Conservation (phyloP, 371 early-diverging fungal species). For the Mucor irregularis region DNA sequence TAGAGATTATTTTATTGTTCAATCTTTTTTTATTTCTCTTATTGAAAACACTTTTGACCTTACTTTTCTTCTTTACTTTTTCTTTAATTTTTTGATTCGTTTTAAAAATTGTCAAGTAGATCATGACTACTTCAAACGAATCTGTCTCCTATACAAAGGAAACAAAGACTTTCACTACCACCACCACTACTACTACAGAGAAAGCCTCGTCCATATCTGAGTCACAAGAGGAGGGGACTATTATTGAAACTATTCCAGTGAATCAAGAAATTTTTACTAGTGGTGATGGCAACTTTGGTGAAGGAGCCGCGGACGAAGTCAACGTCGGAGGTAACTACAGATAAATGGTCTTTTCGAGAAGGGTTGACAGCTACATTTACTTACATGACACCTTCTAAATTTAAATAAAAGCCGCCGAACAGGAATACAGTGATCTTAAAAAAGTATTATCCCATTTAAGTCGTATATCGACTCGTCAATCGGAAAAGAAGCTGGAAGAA, state of each 20-base stretch:
- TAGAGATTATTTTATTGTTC: no score
- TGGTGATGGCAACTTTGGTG: slow-evolving; percentile 11
- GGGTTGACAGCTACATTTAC: not conserved
- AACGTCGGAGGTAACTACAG: slow-evolving; percentile 14
- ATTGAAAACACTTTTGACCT: no score
- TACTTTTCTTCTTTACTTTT: no score
- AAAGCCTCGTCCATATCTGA: not conserved
- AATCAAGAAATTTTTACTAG: not conserved
- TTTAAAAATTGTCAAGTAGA: no score
- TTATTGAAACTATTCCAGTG: not conserved
- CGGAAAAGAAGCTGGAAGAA: slow-evolving; percentile 17
- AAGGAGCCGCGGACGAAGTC: slow-evolving; percentile 6
- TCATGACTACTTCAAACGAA: no score
- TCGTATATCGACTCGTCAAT: not conserved
- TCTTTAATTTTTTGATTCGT: no score
- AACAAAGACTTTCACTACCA: no score
- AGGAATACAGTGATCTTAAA: slow-evolving; percentile 13
- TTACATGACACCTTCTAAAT: not conserved
- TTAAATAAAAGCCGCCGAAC: slow-evolving; percentile 10
- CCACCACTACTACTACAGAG: no score
- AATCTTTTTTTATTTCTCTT: no score
- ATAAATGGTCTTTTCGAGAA: not conserved
- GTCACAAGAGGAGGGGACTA: slow-evolving; percentile 4
- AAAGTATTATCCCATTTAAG: slow-evolving; percentile 17
- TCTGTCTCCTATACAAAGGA: no score